A percentile compares a stretch with the other conserved stretches of the same genome.
These are phyloP conservation scores for Zygoascus bituminiphila DNA, from an alignment of 805 yeast species.

Conservation along the genomic window DNA sequence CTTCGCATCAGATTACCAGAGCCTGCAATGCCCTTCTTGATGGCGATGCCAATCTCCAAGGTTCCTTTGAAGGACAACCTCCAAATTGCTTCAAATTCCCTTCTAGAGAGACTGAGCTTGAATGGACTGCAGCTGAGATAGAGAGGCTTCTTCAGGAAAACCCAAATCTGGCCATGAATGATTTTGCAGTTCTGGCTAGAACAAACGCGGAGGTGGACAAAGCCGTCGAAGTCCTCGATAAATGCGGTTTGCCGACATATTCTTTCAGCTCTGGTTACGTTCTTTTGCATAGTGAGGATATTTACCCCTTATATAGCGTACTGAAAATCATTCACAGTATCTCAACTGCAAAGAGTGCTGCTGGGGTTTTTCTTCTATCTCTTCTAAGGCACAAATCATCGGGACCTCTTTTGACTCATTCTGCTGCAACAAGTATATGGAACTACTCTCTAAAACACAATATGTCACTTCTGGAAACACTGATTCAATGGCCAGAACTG, in stretches of 20 bases:
- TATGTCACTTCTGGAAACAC: background rate
- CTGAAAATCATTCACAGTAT: conserved; percentile 12
- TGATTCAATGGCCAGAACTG: background rate
- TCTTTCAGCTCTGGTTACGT: background rate
- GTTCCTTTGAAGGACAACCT: conserved; percentile 10
- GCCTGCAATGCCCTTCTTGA: conserved; percentile 58
- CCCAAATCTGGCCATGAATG: conserved; percentile 41
- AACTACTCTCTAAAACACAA: background rate
- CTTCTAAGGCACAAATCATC: conserved; percentile 7
- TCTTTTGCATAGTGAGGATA: conserved; percentile 3
- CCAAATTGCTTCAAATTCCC: conserved; percentile 32
- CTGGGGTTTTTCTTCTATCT: conserved; percentile 9
- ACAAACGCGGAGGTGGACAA: conserved; percentile 31
- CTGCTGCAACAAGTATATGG: background rate
- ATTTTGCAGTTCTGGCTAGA: conserved; percentile 61
- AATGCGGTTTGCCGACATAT: background rate
- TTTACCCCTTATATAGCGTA: conserved; percentile 9
- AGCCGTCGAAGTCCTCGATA: background rate
- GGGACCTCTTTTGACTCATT: background rate
- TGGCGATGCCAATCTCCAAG: conserved; percentile 5
- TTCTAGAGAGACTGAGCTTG: conserved; percentile 46
- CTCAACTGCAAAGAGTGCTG: background rate
- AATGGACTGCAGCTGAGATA: conserved; percentile 52
- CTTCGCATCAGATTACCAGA: conserved; percentile 57
- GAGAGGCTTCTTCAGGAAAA: conserved; percentile 30